These are phyloP conservation scores for Pueraria montana DNA, from an alignment of 306 rosid species.

Conservation along the genomic window DNA sequence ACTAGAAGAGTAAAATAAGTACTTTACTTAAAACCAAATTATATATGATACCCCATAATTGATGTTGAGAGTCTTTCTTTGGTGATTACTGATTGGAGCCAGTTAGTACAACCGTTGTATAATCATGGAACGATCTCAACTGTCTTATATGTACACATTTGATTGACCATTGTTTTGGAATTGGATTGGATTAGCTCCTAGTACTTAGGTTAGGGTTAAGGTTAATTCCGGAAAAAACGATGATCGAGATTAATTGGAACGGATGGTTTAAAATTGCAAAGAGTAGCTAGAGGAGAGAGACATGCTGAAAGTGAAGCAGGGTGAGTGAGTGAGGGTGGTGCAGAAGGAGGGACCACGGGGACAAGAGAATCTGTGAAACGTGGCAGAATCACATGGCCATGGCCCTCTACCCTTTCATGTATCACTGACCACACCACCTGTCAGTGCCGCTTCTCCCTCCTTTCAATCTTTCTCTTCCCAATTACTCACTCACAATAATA, in stretches of 20 bases:
- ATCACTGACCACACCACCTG: conserved; percentile 43
- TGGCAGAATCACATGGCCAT: conserved; percentile 62
- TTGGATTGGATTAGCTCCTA: neutral
- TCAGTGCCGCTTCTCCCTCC: conserved; percentile 39
- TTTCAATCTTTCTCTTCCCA: conserved; percentile 31
- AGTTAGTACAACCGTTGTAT: conserved; percentile 32
- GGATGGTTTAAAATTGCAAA: neutral
- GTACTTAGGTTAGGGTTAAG: conserved; percentile 11
- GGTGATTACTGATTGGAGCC: conserved; percentile 20
- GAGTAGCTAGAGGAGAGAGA: neutral
- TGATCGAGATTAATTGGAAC: conserved; percentile 1
- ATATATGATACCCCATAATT: neutral
- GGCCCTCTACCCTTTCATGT: conserved; percentile 49
- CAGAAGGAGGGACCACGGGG: conserved; percentile 58
- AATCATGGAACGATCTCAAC: conserved; percentile 37
- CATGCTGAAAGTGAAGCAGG: neutral
- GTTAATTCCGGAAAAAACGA: neutral
- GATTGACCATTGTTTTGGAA: conserved; percentile 6
- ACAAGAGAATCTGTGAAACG: conserved; percentile 63
- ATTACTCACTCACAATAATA: no score
- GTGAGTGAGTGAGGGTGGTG: conserved; percentile 44
- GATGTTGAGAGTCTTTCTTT: neutral
- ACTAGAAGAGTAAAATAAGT: neutral
- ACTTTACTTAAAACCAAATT: neutral
- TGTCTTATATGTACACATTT: neutral